These are phyloP conservation scores for Periconia macrospinosa DNA, from an alignment of 2,329 filamentous ascomycete species.

Conservation along the genomic window DNA sequence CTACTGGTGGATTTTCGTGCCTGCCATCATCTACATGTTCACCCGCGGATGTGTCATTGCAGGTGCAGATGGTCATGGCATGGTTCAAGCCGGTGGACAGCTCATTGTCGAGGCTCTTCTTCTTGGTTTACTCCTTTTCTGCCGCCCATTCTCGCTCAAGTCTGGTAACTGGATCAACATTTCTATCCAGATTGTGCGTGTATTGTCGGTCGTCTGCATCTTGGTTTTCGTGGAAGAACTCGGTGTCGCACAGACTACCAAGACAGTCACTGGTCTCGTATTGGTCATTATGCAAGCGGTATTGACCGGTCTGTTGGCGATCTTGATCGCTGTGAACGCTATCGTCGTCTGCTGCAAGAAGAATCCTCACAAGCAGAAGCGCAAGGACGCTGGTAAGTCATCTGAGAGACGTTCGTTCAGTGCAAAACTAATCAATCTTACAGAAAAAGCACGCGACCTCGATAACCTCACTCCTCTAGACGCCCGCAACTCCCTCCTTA, in stretches of 20 bases:
- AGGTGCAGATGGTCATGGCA: constrained; percentile 79
- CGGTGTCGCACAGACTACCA: constrained; percentile 84
- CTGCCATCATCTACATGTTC: constrained; percentile 86
- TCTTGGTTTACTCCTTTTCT: constrained; percentile 79
- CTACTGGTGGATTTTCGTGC: constrained; percentile 97
- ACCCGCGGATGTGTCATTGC: constrained; percentile 85
- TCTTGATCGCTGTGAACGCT: constrained; percentile 87
- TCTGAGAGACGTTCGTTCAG: not conserved
- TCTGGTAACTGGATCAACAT: constrained; percentile 94
- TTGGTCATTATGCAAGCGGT: constrained; percentile 89
- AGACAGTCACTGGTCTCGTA: constrained; percentile 91
- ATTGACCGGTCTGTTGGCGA: constrained; percentile 78
- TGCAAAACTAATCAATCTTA: constrained; percentile 27
- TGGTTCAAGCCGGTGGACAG: constrained; percentile 78
- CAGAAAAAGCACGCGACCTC: constrained; percentile 77
- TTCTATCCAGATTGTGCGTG: constrained; percentile 82
- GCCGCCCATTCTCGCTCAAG: constrained; percentile 81
- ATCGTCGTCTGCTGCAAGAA: constrained; percentile 79
- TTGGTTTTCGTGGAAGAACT: constrained; percentile 93
- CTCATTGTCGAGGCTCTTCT: constrained; percentile 80
- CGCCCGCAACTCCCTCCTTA: constrained; percentile 81
- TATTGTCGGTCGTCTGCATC: constrained; percentile 85
- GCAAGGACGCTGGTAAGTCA: constrained; percentile 83
- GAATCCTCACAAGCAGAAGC: constrained; percentile 86
- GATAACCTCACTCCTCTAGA: constrained; percentile 86